These are phyloP conservation scores for Huntiella moniliformis DNA, from an alignment of 2,329 filamentous ascomycete genomes.

Conservation along the genomic window DNA sequence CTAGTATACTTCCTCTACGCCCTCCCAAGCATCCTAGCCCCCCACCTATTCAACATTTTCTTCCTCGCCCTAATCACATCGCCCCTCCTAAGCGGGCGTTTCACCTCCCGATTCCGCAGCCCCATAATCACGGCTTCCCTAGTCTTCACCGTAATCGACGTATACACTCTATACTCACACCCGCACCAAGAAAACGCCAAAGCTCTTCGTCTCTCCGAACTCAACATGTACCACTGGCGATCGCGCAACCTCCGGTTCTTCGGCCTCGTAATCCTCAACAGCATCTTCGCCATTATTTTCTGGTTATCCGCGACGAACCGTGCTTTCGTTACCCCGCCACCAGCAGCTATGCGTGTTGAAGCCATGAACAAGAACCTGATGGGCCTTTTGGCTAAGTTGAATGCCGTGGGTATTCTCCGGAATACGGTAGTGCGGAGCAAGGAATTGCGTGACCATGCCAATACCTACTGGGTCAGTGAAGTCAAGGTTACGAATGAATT, in stretches of 20 bases:
- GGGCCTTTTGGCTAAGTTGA: constrained; percentile 44
- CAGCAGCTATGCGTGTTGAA: constrained; percentile 48
- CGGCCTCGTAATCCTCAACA: constrained; percentile 46
- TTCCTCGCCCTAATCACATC: constrained; percentile 59
- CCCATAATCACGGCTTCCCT: constrained; percentile 46
- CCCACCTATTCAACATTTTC: constrained; percentile 65
- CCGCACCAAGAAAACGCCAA: constrained; percentile 44
- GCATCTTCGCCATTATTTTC: constrained; percentile 41
- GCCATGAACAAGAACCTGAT: constrained; percentile 36
- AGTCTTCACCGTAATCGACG: constrained; percentile 41
- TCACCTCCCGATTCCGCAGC: constrained; percentile 49
- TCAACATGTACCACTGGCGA: constrained; percentile 56
- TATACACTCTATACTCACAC: constrained; percentile 47
- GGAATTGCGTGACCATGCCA: constrained; percentile 43
- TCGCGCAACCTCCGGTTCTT: constrained; percentile 44
- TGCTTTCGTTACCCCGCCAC: constrained; percentile 46
- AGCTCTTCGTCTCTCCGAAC: constrained; percentile 40
- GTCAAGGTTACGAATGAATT: constrained; percentile 51
- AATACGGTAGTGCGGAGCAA: constrained; percentile 65
- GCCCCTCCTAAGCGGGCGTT: constrained; percentile 39
- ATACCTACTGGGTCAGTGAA: constrained; percentile 68
- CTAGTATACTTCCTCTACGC: constrained; percentile 64
- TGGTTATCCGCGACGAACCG: constrained; percentile 67
- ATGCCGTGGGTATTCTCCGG: constrained; percentile 53
- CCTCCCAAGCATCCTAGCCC: constrained; percentile 49